Percentiles rank a stretch among this genome's conserved stretches.
These are phyloP conservation scores for Pseudonitzschia multistriata DNA, from an alignment of 108 stramenopile genomes.

Conservation along the genomic window DNA sequence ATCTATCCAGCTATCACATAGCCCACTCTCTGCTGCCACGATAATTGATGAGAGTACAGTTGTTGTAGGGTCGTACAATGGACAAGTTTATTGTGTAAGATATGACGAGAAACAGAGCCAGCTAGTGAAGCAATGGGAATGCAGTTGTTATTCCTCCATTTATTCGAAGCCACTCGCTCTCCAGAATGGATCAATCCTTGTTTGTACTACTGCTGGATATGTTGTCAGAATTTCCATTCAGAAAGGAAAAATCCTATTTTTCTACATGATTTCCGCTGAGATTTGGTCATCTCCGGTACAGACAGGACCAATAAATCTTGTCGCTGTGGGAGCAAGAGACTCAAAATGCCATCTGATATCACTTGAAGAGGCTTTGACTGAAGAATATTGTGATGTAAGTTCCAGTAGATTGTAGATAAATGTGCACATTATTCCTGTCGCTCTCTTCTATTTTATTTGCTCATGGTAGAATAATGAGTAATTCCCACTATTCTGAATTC, in stretches of 20 bases:
- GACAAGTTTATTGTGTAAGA: constrained; percentile 21
- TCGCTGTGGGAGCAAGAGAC: constrained; percentile 12
- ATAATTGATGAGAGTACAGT: constrained; percentile 6
- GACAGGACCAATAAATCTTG: neutral
- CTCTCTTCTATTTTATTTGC: too few species aligned
- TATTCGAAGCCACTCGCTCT: constrained; percentile 18
- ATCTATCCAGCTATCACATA: constrained; percentile 17
- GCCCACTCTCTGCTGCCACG: constrained; percentile 19
- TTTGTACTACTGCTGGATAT: constrained; percentile 31
- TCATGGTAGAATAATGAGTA: too few species aligned
- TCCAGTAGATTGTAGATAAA: too few species aligned
- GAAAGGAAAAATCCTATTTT: neutral
- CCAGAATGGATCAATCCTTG: constrained; percentile 2
- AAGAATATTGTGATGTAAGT: too few species aligned
- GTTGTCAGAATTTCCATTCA: constrained; percentile 13
- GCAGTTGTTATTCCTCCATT: constrained; percentile 13
- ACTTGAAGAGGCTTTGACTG: neutral
- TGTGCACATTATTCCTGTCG: too few species aligned
- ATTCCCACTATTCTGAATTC: too few species aligned
- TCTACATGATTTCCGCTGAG: constrained; percentile 2
- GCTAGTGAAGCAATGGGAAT: constrained; percentile 23
- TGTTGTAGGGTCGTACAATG: constrained; percentile 37
- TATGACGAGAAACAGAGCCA: neutral
- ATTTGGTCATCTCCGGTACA: constrained; percentile 7
- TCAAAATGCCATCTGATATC: constrained; percentile 6